A percentile compares a stretch with the other conserved stretches of the same genome.
These are phyloP conservation scores for Cyclocybe cylindracea DNA, from an alignment of 768 basidiomycete genomes.

Conservation along the genomic window DNA sequence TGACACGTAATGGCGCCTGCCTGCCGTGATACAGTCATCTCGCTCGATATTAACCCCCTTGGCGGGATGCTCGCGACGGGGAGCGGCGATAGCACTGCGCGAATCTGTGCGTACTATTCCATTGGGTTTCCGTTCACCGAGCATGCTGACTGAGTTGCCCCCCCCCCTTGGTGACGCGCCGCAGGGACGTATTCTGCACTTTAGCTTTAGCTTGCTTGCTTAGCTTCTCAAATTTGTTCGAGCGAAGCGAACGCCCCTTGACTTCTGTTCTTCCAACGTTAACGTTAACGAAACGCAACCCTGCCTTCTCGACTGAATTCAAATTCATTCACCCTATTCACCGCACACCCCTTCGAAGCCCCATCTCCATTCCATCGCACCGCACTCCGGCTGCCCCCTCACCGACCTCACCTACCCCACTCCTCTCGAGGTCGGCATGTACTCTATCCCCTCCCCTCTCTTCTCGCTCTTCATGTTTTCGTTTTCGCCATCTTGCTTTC, in stretches of 20 bases:
- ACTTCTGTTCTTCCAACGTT: background rate
- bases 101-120: conserved; percentile 44
- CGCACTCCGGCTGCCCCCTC: background rate
- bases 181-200: conserved; percentile 13
- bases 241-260: background rate
- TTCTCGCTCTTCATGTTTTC: background rate
- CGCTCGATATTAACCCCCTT: conserved; percentile 44
- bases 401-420: background rate
- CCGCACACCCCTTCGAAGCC: too few relatives aligned
- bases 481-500: conserved; percentile 6
- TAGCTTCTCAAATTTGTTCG: background rate
- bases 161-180: background rate
- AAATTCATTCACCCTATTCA: background rate
- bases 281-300: background rate
- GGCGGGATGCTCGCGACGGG: conserved; percentile 49
- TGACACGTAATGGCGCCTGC: too few relatives aligned
- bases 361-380: too few relatives aligned
- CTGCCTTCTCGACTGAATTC: background rate
- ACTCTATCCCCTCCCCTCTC: background rate
- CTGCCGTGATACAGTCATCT: conserved; percentile 36
- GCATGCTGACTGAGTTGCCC: background rate
- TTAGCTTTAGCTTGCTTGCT: background rate
- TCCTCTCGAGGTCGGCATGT: background rate
- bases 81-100: conserved; percentile 50
- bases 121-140: background rate